Evolutionary conservation across 148 eudicot species (phyloP).

Genomic region (Agrostemma githago): DNA sequence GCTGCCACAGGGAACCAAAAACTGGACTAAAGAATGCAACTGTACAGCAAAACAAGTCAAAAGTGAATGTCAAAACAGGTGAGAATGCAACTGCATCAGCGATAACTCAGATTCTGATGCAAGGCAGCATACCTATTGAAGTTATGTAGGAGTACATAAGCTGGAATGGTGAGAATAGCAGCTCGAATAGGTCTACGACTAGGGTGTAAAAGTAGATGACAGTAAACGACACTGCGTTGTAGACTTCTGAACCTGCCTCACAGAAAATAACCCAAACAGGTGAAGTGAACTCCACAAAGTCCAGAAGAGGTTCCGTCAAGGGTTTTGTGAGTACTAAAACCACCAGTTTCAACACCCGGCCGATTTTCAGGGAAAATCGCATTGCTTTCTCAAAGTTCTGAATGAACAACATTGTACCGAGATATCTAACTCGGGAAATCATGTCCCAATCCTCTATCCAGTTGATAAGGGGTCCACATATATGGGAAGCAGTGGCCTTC

Average conservation of each 20-base stretch:
- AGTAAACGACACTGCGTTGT: constrained; percentile 34
- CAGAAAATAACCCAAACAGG: constrained; percentile 64
- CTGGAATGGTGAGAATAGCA: constrained; percentile 62
- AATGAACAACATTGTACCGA: constrained; percentile 95
- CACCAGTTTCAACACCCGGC: constrained; percentile 46
- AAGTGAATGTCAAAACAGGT: not conserved
- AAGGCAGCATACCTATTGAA: constrained; percentile 43
- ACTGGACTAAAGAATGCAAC: constrained; percentile 28
- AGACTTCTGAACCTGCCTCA: constrained; percentile 37
- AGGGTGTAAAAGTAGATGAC: constrained; percentile 38
- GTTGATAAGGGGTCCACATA: constrained; percentile 79
- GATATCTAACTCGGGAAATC: constrained; percentile 75
- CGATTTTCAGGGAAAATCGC: constrained; percentile 56
- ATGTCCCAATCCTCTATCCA: constrained; percentile 97
- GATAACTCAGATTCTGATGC: not conserved
- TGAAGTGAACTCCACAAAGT: constrained; percentile 40
- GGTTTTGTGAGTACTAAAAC: constrained; percentile 63
- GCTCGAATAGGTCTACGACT: constrained; percentile 42
- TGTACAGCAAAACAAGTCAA: constrained; percentile 19
- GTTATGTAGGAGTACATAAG: constrained; percentile 44
- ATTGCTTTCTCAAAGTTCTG: constrained; percentile 84
- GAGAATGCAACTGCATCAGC: not conserved
- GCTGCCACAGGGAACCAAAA: constrained; percentile 23
- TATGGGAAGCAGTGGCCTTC: constrained; percentile 75
- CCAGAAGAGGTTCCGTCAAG: constrained; percentile 56